Evolutionary conservation across 805 yeast species (phyloP), one percentile per base, ranked within the genome.

Genomic region (Kluyveromyces nonfermentans): DNA sequence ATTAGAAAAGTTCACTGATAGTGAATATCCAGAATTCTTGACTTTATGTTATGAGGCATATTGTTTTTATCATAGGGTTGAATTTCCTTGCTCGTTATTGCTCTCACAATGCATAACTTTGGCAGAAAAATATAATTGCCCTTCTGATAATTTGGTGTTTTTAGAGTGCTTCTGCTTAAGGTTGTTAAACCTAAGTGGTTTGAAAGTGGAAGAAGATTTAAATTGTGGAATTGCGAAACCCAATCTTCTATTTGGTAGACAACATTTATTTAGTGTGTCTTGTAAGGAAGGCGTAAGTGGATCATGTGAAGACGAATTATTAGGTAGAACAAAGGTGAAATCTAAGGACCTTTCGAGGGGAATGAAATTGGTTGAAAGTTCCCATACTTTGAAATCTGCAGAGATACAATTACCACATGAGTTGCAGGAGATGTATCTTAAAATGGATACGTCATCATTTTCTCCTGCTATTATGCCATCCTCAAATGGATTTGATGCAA

Each of bases 1-100:
- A 17, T 42, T 60, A 18, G 52, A 53, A 12, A 49, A 48, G 7
- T 49, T 54, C 4, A 55, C 59, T 1, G 54, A 51, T 10, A 60
- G 51, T 41, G 63, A 60, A 46, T 57, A 61, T 45, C 64, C 65
- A 1, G 64, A 60, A 40, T 60, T 53, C 50, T 47, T 62, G 36
- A 50, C 62, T 1, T 35, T 62, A 18, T 59, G 64, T 14, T 62
- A 60, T 49, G 67, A 62, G 48, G 52, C 63, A n/a, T 62, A 62
- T 44, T 62, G 63, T 44, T 62, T 61, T 43, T 59, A 57, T 36
- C 63, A 62, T 33, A 51, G 57, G 31, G 51, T 59, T 32, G 65
- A 59, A 41, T 61, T 50, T 47, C 67, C 67, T 2, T 61, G 61
- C 2, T 56, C 61, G 32, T 47, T 62, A 7, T 42, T 62, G 22